A percentile compares a stretch with the other conserved stretches of the same genome.
These are phyloP conservation scores for Flaveria sonorensis DNA, from an alignment of 129 eudicot genomes.

Conservation along the genomic window DNA sequence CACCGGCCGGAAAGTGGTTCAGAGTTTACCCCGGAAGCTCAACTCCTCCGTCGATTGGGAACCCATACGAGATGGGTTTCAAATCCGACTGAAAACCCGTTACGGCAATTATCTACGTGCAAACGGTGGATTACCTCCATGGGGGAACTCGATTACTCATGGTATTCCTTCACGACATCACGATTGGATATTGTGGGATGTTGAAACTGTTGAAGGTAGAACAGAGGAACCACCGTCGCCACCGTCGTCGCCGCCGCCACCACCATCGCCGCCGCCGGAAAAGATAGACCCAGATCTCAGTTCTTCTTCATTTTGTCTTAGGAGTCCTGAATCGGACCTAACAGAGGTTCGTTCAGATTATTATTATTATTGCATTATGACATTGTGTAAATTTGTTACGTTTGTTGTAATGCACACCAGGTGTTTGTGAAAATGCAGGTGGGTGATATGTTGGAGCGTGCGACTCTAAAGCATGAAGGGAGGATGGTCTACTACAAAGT, in stretches of 20 bases:
- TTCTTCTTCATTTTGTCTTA: slow-evolving; percentile 42
- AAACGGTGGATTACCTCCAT: slow-evolving; percentile 64
- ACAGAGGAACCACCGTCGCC: slow-evolving; percentile 27
- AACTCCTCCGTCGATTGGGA: slow-evolving; percentile 71
- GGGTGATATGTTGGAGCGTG: slow-evolving; percentile 22
- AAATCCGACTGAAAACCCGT: slow-evolving; percentile 50
- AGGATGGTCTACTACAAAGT: slow-evolving; percentile 57
- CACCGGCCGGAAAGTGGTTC: slow-evolving; percentile 52
- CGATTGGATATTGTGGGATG: slow-evolving; percentile 66
- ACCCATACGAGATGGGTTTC: slow-evolving; percentile 53
- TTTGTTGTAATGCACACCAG: neutral
- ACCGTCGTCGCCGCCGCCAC: slow-evolving; percentile 6
- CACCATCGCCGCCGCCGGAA: slow-evolving; percentile 28
- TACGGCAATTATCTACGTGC: slow-evolving; percentile 63
- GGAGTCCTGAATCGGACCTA: slow-evolving; percentile 23
- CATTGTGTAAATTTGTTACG: neutral
- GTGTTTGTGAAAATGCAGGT: slow-evolving; percentile 39
- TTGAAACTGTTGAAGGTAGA: slow-evolving; percentile 52
- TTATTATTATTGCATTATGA: neutral
- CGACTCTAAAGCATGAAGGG: slow-evolving; percentile 57
- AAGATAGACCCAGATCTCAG: slow-evolving; percentile 29
- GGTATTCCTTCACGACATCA: slow-evolving; percentile 58
- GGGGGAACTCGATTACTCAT: slow-evolving; percentile 69
- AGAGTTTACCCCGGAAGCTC: slow-evolving; percentile 39
- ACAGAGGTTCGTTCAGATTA: slow-evolving; percentile 40